Evolutionary conservation across 2,329 filamentous ascomycete genomes (phyloP), one percentile per base, ranked within the genome.

Genomic region (Penicillium sp.): DNA sequence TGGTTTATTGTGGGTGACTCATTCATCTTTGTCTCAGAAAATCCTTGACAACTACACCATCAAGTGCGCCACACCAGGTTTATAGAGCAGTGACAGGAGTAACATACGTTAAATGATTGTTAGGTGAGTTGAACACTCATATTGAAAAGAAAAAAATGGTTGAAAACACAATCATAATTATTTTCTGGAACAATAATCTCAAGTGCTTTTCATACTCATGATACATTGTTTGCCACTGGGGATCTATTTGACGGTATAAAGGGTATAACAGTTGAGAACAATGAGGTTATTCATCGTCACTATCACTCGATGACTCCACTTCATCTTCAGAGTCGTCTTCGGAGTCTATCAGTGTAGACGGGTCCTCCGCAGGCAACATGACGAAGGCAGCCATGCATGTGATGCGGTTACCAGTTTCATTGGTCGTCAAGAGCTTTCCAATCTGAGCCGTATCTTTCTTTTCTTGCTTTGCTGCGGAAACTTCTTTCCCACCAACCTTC

Each of bases 361-460:
- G 66, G 38, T 72, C 69, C 44, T 70, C 69, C 5, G 75, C 79
- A 65, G 86, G 82, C 72, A 89, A 83, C 90, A 97, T 95, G 61
- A 90, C 79, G 77, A 96, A 97, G 22, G 88, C 88, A 65, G 85
- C 86, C 67, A 97, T 70, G 71, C 94, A 97, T 37, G 92, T 97
- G 63, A 97, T 92, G 55, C 94, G 82, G 71, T 93, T 92, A 44
- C 88, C 86, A 22, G 92, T 96, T 74, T 92, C 88, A 68, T 94
- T 94, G 32, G 83, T 86, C 16, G 87, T 91, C 43, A 96, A 71
- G 53, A 95, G 71, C 61, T 76, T 81, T 31, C 90, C 92, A 22
- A 89, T 73, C 60, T 85, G 81, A 44, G 50, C 55, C 8, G 47
- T 52, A 20, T 64, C 57, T 26, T 64, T 61, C 32, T 64, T 61